Evolutionary conservation across 352 stramenopile genomes (phyloP).

Genomic region (Plasmopara halstedii): DNA sequence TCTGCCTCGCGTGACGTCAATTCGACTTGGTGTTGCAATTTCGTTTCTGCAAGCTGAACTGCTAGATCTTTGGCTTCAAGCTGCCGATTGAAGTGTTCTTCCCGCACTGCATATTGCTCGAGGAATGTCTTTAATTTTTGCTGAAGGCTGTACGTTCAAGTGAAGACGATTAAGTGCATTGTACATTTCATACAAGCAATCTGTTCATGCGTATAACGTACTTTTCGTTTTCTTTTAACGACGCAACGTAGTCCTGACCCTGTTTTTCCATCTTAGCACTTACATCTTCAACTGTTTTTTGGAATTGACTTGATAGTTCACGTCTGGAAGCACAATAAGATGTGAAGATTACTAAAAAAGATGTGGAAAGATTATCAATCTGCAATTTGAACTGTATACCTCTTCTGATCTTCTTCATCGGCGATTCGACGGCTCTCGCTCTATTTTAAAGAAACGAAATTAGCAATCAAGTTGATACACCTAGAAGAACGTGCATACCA

Average conservation of each 20-base stretch:
- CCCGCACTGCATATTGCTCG: constrained; percentile 66
- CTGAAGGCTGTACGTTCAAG: constrained; percentile 43
- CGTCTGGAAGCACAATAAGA: constrained; percentile 25
- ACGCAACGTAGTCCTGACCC: constrained; percentile 74
- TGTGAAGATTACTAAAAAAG: not conserved
- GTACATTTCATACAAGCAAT: not conserved
- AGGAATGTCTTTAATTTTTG: constrained; percentile 80
- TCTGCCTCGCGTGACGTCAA: constrained; percentile 62
- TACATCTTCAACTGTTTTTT: constrained; percentile 85
- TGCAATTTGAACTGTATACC: constrained; percentile 20
- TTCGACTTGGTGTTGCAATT: constrained; percentile 71
- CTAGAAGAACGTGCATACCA: constrained; percentile 23
- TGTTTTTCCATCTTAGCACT: constrained; percentile 86
- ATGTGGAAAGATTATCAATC: not conserved
- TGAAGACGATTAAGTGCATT: not conserved
- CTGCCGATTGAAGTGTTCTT: constrained; percentile 81
- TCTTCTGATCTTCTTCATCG: constrained; percentile 77
- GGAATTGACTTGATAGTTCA: constrained; percentile 69
- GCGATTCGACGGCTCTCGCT: constrained; percentile 75
- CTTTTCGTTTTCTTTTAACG: constrained; percentile 81
- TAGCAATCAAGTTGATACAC: not conserved
- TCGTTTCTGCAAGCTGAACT: constrained; percentile 73
- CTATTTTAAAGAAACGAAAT: constrained; percentile 10
- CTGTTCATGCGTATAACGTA: constrained; percentile 13
- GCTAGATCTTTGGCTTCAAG: constrained; percentile 78